Evolutionary conservation across 2,329 filamentous ascomycete genomes (phyloP).

Genomic region (Paramyrothecium sp.): DNA sequence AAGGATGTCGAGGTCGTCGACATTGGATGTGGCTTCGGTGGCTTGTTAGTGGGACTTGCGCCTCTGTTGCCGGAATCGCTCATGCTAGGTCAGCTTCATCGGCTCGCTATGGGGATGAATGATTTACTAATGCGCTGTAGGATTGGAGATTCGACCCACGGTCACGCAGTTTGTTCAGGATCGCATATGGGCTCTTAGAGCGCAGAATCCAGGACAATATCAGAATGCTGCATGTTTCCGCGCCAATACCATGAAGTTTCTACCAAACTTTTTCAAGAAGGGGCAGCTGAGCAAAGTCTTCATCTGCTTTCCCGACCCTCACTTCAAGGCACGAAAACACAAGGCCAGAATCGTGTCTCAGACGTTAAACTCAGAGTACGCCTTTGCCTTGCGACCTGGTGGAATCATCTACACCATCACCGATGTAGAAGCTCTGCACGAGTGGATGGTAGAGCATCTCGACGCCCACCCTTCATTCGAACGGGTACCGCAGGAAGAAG

Average conservation of each 20-base stretch:
- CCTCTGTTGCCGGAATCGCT: conserved; percentile 79
- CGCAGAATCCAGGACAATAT: conserved; percentile 62
- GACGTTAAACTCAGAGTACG: conserved; percentile 89
- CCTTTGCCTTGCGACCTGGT: conserved; percentile 78
- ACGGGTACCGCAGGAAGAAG: conserved; percentile 66
- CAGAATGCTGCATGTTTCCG: conserved; percentile 88
- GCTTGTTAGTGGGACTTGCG: conserved; percentile 80
- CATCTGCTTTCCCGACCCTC: conserved; percentile 96
- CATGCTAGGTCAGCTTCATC: conserved; percentile 65
- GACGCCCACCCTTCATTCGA: conserved; percentile 77
- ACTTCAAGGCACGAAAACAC: conserved; percentile 97
- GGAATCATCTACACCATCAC: conserved; percentile 95
- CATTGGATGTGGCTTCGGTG: conserved; percentile 96
- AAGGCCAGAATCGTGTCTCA: conserved; percentile 92
- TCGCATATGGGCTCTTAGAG: conserved; percentile 77
- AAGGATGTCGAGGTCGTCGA: conserved; percentile 89
- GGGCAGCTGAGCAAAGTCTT: conserved; percentile 87
- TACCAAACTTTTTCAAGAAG: conserved; percentile 93
- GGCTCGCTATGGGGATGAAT: neutral
- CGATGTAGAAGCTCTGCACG: conserved; percentile 89
- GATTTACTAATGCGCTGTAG: conserved; percentile 37
- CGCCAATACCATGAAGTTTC: conserved; percentile 97
- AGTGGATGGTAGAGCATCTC: conserved; percentile 91
- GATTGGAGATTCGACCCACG: conserved; percentile 88
- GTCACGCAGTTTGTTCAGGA: conserved; percentile 91